A percentile compares a stretch with the other conserved stretches of the same genome.
Conservation (phyloP, 192 early-diverging fungal genomes). For the Entomortierella chlamydospora region DNA sequence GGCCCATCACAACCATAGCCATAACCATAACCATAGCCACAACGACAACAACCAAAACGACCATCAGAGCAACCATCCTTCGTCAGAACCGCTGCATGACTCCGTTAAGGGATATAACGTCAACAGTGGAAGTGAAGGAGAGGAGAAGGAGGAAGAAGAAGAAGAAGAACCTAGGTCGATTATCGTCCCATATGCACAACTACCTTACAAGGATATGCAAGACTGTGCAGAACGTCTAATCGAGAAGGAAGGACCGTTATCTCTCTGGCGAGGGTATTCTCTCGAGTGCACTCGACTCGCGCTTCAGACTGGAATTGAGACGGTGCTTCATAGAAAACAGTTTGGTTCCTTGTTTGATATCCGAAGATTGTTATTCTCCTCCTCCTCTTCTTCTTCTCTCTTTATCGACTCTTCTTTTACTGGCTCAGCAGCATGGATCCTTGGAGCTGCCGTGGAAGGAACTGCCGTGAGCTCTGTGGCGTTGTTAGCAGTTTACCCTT, state of each 20-base stretch:
- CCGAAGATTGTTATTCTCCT: no score
- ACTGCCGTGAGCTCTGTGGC: conserved; percentile 5
- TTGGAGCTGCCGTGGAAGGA: conserved; percentile 8
- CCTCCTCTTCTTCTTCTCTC: not conserved
- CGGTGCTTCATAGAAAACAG: not conserved
- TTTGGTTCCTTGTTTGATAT: conserved; percentile 3
- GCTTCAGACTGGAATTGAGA: conserved; percentile 11
- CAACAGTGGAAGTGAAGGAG: not conserved
- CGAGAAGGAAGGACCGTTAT: conserved; percentile 29
- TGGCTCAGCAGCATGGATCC: conserved; percentile 16
- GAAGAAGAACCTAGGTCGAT: conserved; percentile 37
- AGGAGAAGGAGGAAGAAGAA: conserved; percentile 3
- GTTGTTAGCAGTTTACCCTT: conserved; percentile 15
- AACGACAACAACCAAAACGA: not conserved
- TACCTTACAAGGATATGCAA: conserved; percentile 23
- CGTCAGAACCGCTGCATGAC: no score
- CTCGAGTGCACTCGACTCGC: not conserved
- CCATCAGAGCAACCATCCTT: no score
- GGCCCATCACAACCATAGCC: conserved; percentile 3
- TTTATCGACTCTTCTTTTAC: not conserved
- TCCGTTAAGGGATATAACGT: not conserved
- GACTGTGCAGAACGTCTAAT: conserved; percentile 28
- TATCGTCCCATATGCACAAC: conserved; percentile 36
- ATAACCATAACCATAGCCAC: not conserved
- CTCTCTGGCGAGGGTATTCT: conserved; percentile 37